Conservation (phyloP, 345 rosid species). For the Triadica sebifera region DNA sequence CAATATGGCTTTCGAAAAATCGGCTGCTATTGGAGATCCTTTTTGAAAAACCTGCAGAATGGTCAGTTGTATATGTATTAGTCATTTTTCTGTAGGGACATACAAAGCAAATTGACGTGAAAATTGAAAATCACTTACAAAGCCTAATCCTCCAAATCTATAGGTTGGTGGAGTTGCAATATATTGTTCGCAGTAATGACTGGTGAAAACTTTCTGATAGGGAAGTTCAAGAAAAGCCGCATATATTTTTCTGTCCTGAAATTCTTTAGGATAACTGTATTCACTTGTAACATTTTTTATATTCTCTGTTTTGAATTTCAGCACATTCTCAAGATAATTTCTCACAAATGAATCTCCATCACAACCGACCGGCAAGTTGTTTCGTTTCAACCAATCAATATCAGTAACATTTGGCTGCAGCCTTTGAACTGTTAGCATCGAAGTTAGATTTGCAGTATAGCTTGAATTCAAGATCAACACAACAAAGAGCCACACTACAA, state of each 20-base stretch:
- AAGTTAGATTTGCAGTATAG: slow-evolving; percentile 58
- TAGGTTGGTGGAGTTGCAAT: slow-evolving; percentile 18
- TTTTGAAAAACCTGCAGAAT: slow-evolving; percentile 45
- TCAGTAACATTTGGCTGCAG: slow-evolving; percentile 38
- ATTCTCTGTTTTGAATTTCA: slow-evolving; percentile 22
- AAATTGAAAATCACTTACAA: too few species aligned
- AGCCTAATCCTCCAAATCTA: slow-evolving; percentile 61
- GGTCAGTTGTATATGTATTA: neutral
- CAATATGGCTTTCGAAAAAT: slow-evolving; percentile 49
- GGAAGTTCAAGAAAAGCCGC: slow-evolving; percentile 61
- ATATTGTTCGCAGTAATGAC: slow-evolving; percentile 38
- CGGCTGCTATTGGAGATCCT: slow-evolving; percentile 42
- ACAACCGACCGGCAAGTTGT: slow-evolving; percentile 45
- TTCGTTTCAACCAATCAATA: slow-evolving; percentile 29
- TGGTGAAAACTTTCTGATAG: slow-evolving; percentile 41
- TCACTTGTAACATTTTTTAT: slow-evolving; percentile 24
- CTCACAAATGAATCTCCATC: slow-evolving; percentile 47
- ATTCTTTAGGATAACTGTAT: slow-evolving; percentile 24
- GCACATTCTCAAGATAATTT: slow-evolving; percentile 33
- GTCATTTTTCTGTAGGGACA: neutral
- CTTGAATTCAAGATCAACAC: slow-evolving; percentile 53
- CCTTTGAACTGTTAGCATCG: slow-evolving; percentile 50
- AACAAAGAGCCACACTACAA: slow-evolving; percentile 57
- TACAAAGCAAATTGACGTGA: too few species aligned
- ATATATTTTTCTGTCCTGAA: slow-evolving; percentile 26